Base-by-base conservation (phyloP, 768 basidiomycete species). In the Auriscalpium microsporum region DNA sequence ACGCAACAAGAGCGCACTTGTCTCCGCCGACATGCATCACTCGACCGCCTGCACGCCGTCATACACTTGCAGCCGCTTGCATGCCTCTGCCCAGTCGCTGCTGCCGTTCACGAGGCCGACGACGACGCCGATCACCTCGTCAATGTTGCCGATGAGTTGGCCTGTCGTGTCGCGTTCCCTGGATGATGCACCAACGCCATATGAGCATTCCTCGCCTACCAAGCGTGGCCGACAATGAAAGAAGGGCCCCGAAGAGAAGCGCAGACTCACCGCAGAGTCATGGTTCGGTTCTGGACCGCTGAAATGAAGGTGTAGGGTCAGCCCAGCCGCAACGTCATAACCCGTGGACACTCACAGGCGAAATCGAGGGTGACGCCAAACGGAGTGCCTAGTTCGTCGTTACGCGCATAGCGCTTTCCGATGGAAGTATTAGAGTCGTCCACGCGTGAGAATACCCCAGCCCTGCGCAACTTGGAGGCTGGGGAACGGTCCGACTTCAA, bases 311-410 rank as follows among this genome's bases (percentile, higher is more conserved):
- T 40, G 38, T 45, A 47, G 58, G 36, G 48, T 56, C 50, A 55
- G 54, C 28, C n/a, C 49, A 44, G 57, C 36, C 50, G 59, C 17
- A 50, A 44, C 56, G 61, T 54, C 55, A 57, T 53, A 53, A 54
- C 51, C 47, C 45, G 34, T 50, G 19, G 13, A 13, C 46, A 74
- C 82, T 65, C 62, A 87, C 86, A 84, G 7, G 94, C 96, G 73
- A 98, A 97, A 71, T 97, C 95, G 54, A 98, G 78, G 1, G 96
- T 99, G 56, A 95, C 78, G 50, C 95, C 96, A 70, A 87, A 99
- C 1, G 96, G 96, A 34, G 96, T 98, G 60, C 96, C 96, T 46
- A 99, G 80, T 73, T 98, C 96, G 72, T 99, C 96, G 72, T 98
- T 99, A 56, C 96, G 83, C 11, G 96, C 84, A 72, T 98, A 98